Evolutionary conservation across 1,139 yeast genomes (phyloP).

Genomic region (Saccharomycopsis hybrid): DNA sequence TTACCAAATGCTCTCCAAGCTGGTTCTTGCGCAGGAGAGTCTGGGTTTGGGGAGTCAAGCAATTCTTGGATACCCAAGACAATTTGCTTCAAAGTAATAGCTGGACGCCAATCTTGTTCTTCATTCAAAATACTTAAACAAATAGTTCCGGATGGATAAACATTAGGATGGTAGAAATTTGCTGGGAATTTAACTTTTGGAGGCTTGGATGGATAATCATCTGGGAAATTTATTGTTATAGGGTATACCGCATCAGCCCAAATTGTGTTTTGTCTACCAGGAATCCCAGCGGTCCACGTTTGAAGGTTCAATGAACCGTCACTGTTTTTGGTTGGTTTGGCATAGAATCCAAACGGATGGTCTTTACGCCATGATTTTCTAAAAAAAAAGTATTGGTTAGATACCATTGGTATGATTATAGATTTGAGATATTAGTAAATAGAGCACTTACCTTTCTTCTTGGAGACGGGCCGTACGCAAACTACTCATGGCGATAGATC

Average conservation of each 20-base stretch:
- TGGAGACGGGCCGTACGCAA: constrained; percentile 27
- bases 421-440: not conserved
- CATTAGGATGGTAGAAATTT: constrained; percentile 92
- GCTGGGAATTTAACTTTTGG: constrained; percentile 87
- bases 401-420: not conserved
- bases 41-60: constrained; percentile 83
- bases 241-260: constrained; percentile 93
- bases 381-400: constrained; percentile 4
- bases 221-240: constrained; percentile 74
- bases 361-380: constrained; percentile 97
- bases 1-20: constrained; percentile 84
- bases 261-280: constrained; percentile 79
- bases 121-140: constrained; percentile 91
- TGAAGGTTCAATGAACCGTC: constrained; percentile 85
- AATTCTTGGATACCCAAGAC: constrained; percentile 90
- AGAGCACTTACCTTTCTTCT: constrained; percentile 25
- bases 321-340: constrained; percentile 69
- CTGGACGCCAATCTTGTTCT: constrained; percentile 98
- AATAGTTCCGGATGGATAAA: constrained; percentile 93
- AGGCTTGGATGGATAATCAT: constrained; percentile 94
- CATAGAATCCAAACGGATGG: constrained; percentile 96
- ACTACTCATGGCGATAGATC: constrained; percentile 10
- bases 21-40: constrained; percentile 96
- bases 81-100: constrained; percentile 85
- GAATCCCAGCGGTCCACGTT: constrained; percentile 91